Evolutionary conservation across 2,329 filamentous ascomycete genomes (phyloP), one percentile per base, ranked within the genome.

Genomic region (Ophiostoma australiae): DNA sequence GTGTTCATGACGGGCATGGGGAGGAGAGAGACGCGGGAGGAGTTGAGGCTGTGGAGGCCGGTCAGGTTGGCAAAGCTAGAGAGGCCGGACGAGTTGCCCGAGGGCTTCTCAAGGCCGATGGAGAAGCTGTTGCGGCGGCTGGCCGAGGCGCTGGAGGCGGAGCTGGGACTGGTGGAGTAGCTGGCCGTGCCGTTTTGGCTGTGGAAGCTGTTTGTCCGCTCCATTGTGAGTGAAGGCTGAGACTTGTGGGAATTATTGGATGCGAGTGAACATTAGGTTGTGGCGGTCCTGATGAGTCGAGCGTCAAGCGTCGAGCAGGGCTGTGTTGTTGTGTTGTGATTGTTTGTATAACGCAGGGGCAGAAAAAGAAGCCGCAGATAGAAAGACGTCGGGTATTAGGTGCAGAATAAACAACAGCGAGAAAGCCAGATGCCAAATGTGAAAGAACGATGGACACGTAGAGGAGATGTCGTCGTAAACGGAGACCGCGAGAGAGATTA

Each of bases 101-200:
- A 10, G 11, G 72, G 69, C 55, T 74, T 74, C 55, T 74, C 73
- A 15, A 71, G 55, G 39, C n/a, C n/a, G 15, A 72, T 61, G 44
- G 73, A 71, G 68, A 74, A 74, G 68, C 73, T 74, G 72, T 74
- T 74, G 70, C 73, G 71, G 6, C 73, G 71, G 65, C 73, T 74
- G 44, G 71, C 69, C 0, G 69, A 37, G 27, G 69, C 52, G 52
- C 70, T 74, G 23, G 73, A 69, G 3, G 70, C 70, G 15, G 67
- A 70, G 61, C 70, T 71, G 31, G 66, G 44, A 63, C 72, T 72
- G 58, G 72, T 69, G 4, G 72, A 61, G 52, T 67, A 71, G 72
- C 69, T 72, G 65, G 73, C 67, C n/a, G 72, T 65, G 68, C 70
- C 72, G 31, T 65, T 67, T 27, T 67, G 48, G 65, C 67, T 67